phyloP scores from a whole-genome alignment of 1,284 basidiomycete genomes.

The Puccinia hordei region DNA sequence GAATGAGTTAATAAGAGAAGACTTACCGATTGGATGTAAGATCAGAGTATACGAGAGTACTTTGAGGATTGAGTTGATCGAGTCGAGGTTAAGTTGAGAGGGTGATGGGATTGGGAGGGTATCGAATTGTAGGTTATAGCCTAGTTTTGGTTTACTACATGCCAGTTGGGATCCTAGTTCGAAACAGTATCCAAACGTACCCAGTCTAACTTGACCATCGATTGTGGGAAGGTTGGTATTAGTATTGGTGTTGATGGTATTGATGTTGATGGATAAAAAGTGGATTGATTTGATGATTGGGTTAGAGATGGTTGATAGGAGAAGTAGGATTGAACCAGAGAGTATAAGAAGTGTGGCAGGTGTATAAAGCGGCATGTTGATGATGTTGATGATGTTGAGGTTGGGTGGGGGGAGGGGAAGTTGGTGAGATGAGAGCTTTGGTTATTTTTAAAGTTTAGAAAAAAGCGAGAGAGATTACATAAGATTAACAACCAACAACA shows the following conservation, averaged over 20 bases:
- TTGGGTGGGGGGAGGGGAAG: too few relatives aligned
- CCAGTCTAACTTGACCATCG: neutral
- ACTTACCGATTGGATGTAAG: slow-evolving; percentile 40
- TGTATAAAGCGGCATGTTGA: slow-evolving; percentile 9
- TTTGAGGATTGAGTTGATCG: neutral
- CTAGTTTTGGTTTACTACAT: neutral
- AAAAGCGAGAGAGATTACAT: too few relatives aligned
- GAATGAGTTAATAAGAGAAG: neutral
- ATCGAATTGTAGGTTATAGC: slow-evolving; percentile 8
- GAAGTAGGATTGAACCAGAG: slow-evolving; percentile 13
- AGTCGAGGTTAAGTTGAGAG: neutral
- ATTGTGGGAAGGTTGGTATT: too few relatives aligned
- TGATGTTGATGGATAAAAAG: slow-evolving; percentile 18
- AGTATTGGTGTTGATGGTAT: neutral
- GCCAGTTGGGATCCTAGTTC: neutral
- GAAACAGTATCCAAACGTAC: slow-evolving; percentile 41
- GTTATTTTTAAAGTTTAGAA: too few relatives aligned
- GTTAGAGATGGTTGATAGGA: slow-evolving; percentile 10
- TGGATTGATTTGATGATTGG: slow-evolving; percentile 36
- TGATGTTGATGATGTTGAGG: neutral
- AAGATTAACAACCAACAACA: too few relatives aligned
- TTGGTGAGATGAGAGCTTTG: too few relatives aligned
- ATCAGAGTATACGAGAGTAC: slow-evolving; percentile 27
- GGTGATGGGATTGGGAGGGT: neutral
- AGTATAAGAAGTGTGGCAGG: slow-evolving; percentile 24